phyloP scores from a whole-genome alignment of 2,329 filamentous ascomycete species.

The Pseudogymnoascus sp. region DNA sequence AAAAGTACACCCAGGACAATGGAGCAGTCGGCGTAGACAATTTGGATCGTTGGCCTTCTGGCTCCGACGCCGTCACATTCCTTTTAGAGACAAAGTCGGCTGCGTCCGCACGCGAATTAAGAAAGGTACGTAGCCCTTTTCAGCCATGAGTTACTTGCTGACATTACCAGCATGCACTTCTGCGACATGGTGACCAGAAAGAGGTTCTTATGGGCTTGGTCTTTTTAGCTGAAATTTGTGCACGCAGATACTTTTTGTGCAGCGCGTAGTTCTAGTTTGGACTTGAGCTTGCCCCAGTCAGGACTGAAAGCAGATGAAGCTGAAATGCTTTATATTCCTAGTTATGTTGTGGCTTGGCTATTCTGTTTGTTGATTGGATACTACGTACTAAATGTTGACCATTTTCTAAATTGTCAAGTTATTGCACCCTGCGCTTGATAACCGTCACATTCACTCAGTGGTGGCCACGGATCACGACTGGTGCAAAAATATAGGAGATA shows the following conservation, averaged over 20 bases:
- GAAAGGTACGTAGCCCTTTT: no score
- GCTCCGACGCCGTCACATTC: slow-evolving; percentile 26
- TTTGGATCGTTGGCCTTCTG: slow-evolving; percentile 25
- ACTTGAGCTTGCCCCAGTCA: background rate
- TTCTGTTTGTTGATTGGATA: no score
- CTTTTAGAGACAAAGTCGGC: slow-evolving; percentile 27
- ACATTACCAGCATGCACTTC: slow-evolving; percentile 9
- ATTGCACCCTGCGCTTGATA: no score
- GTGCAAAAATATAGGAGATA: no score
- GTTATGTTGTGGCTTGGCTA: background rate
- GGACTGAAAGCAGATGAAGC: background rate
- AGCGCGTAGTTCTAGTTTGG: background rate
- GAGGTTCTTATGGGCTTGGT: background rate
- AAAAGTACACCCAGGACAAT: slow-evolving; percentile 31
- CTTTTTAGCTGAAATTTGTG: background rate
- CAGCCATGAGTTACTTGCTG: slow-evolving; percentile 14
- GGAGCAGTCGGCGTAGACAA: slow-evolving; percentile 28
- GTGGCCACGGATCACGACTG: no score
- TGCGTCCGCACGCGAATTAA: slow-evolving; percentile 19
- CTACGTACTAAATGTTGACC: background rate
- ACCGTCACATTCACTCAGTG: no score
- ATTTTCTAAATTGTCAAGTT: background rate
- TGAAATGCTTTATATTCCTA: background rate
- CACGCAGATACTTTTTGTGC: background rate
- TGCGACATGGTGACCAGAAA: background rate